phyloP scores from a whole-genome alignment of 169 alveolate species.

The Blepharisma undulans region DNA sequence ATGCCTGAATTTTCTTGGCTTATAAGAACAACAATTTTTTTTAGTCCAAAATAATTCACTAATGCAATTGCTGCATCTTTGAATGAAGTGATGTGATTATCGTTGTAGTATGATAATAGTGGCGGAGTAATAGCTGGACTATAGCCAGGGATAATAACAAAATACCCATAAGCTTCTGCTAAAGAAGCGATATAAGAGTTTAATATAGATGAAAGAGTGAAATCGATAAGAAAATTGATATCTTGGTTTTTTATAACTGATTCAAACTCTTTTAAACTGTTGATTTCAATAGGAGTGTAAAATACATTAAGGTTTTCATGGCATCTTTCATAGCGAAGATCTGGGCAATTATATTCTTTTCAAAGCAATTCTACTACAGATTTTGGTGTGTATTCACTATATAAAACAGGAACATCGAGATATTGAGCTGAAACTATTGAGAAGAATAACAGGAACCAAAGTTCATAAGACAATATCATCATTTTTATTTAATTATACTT shows the following conservation, averaged over 20 bases:
- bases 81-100: background rate
- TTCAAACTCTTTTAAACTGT: background rate
- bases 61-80: background rate
- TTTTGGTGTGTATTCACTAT: background rate
- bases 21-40: background rate
- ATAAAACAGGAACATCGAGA: background rate
- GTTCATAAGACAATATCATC: background rate
- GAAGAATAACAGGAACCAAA: background rate
- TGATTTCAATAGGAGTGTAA: background rate
- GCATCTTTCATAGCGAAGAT: background rate
- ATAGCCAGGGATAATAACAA: background rate
- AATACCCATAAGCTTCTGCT: too few species aligned
- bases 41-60: background rate
- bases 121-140: background rate
- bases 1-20: background rate
- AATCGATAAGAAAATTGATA: background rate
- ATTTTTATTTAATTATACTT: too few species aligned
- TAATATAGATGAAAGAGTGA: too few species aligned
- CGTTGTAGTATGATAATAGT: background rate
- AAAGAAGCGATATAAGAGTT: too few species aligned
- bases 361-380: background rate
- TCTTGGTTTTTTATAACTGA: background rate
- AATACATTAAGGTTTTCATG: background rate
- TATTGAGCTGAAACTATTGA: background rate
- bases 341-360: background rate